phyloP scores from a whole-genome alignment of 768 basidiomycete species.

The Coprinopsis strossmayeri region DNA sequence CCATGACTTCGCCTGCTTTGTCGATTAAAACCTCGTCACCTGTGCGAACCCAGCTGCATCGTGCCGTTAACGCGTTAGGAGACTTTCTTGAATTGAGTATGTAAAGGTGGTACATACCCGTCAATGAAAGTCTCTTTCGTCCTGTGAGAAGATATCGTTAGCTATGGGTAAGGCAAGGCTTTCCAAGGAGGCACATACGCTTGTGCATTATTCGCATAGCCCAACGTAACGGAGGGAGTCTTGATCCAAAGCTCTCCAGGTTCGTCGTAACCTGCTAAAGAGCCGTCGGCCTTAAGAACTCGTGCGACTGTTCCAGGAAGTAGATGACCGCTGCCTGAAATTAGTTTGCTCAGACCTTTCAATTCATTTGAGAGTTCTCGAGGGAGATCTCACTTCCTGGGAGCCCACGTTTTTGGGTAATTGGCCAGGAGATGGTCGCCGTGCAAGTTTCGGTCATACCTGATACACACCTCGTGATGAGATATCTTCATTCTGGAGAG shows the following conservation, averaged over 20 bases:
- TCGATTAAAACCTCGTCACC: slow-evolving; percentile 59
- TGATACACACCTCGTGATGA: slow-evolving; percentile 15
- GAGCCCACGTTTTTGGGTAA: slow-evolving; percentile 39
- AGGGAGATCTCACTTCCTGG: slow-evolving; percentile 44
- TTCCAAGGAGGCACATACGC: slow-evolving; percentile 39
- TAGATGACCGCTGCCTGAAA: slow-evolving; percentile 43
- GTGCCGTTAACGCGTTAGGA: slow-evolving; percentile 4
- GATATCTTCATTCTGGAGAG: background rate
- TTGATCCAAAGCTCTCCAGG: slow-evolving; percentile 54
- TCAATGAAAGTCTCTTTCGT: slow-evolving; percentile 64
- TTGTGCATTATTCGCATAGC: slow-evolving; percentile 51
- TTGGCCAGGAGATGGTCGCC: slow-evolving; percentile 41
- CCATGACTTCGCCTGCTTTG: slow-evolving; percentile 48
- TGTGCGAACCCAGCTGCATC: slow-evolving; percentile 57
- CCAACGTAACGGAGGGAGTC: slow-evolving; percentile 46
- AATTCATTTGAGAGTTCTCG: too few relatives aligned
- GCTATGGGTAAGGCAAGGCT: background rate
- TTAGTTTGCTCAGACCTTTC: too few relatives aligned
- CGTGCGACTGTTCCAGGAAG: slow-evolving; percentile 50
- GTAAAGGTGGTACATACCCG: slow-evolving; percentile 34
- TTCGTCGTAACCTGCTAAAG: slow-evolving; percentile 47
- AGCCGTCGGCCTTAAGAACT: slow-evolving; percentile 52
- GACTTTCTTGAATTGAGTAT: background rate
- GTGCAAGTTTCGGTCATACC: slow-evolving; percentile 66
- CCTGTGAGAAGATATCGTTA: slow-evolving; percentile 24